Evolutionary conservation across 2,329 filamentous ascomycete species (phyloP).

Genomic region (Arthrobotrys conoides): DNA sequence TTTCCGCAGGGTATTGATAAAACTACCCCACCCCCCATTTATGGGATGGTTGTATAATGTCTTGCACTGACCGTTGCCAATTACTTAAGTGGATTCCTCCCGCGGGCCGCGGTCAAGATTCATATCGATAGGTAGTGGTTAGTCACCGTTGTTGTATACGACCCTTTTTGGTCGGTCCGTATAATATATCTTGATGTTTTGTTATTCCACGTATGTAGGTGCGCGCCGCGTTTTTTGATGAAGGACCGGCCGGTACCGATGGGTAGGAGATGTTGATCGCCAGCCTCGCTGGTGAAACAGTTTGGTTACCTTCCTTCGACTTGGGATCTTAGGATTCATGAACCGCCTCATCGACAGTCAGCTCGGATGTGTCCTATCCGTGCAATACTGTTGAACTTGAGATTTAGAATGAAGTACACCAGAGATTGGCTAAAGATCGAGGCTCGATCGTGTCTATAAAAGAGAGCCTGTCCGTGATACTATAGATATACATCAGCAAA

Average conservation of each 20-base stretch:
- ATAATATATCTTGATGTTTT: too few relatives aligned
- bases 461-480: neutral
- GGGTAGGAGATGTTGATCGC: neutral
- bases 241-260: neutral
- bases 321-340: neutral
- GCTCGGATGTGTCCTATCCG: neutral
- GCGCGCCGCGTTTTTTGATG: neutral
- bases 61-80: too few relatives aligned
- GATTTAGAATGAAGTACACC: neutral
- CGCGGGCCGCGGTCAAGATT: neutral
- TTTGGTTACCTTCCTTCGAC: neutral
- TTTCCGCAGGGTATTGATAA: neutral
- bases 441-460: neutral
- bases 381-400: neutral
- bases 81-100: neutral
- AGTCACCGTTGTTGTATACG: neutral
- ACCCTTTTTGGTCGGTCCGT: too few relatives aligned
- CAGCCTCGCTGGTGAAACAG: neutral
- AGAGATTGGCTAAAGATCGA: neutral
- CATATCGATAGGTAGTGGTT: neutral
- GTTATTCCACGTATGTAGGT: too few relatives aligned
- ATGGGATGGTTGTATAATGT: neutral
- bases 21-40: neutral
- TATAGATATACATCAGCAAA: too few relatives aligned
- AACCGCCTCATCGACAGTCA: neutral